These are phyloP conservation scores for Colletotrichum sp. DNA, from an alignment of 2,329 filamentous ascomycete species.

Conservation along the genomic window DNA sequence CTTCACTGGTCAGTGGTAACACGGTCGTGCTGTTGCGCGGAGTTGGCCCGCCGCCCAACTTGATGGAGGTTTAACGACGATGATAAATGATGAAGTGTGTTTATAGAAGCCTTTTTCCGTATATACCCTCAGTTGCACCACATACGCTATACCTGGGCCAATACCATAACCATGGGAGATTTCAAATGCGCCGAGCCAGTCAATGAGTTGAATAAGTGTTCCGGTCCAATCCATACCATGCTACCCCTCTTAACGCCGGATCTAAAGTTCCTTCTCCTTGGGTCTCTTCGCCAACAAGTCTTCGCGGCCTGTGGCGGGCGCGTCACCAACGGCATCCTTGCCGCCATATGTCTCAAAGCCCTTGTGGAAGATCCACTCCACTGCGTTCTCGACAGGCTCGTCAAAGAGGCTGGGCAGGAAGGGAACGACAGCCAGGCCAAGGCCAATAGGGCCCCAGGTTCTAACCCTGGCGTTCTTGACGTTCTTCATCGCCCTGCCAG, in stretches of 20 bases:
- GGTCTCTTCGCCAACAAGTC: conserved; percentile 42
- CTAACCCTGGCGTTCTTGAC: conserved; percentile 76
- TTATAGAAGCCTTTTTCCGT: conserved; percentile 6
- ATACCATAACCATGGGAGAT: background rate
- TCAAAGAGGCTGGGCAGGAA: conserved; percentile 87
- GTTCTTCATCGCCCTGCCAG: conserved; percentile 83
- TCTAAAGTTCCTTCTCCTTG: conserved; percentile 22
- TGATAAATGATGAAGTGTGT: conserved; percentile 13
- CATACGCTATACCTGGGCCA: background rate
- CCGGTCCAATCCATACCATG: background rate
- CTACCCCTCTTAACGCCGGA: background rate
- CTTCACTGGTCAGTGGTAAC: conserved; percentile 77
- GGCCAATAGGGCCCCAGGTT: conserved; percentile 90
- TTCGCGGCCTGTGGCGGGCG: conserved; percentile 60
- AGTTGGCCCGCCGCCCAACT: conserved; percentile 77
- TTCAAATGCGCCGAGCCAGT: conserved; percentile 7
- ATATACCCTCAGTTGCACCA: conserved; percentile 16
- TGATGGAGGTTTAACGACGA: conserved; percentile 58
- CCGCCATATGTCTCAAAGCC: conserved; percentile 78
- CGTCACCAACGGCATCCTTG: conserved; percentile 56
- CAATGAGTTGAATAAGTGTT: background rate
- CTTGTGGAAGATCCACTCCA: conserved; percentile 89
- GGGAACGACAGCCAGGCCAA: conserved; percentile 79
- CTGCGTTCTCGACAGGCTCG: conserved; percentile 87
- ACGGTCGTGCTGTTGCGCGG: conserved; percentile 89